Conservation (phyloP, 108 stramenopile species). For the Cyclotella baltica region DNA sequence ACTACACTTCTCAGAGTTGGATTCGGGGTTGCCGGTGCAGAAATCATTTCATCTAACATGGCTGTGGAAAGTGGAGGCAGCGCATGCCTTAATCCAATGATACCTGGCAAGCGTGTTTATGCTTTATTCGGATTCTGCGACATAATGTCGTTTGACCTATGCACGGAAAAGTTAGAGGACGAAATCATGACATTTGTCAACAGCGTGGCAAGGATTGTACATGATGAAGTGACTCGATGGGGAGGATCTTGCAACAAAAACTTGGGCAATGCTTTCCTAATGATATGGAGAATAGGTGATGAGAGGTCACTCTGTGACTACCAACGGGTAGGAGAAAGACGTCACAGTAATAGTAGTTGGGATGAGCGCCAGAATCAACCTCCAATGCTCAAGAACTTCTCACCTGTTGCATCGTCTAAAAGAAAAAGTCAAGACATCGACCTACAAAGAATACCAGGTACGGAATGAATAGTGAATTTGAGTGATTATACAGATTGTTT, state of each 20-base stretch:
- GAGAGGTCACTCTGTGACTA: conserved; percentile 45
- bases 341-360: conserved; percentile 18
- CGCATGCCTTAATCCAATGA: conserved; percentile 88
- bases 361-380: conserved; percentile 2
- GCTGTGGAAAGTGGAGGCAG: conserved; percentile 73
- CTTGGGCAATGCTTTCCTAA: conserved; percentile 91
- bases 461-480: neutral
- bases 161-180: conserved; percentile 74
- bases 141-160: conserved; percentile 89
- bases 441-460: conserved; percentile 55
- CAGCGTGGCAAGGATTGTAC: conserved; percentile 91
- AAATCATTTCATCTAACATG: conserved; percentile 95
- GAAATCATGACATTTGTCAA: conserved; percentile 97
- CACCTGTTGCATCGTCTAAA: neutral
- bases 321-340: conserved; percentile 9
- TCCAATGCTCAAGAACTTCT: neutral
- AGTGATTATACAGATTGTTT: neutral
- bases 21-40: conserved; percentile 87
- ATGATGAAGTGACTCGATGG: conserved; percentile 88
- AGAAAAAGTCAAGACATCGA: conserved; percentile 31
- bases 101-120: conserved; percentile 94
- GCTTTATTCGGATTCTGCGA: conserved; percentile 94
- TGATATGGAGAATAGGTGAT: conserved; percentile 94
- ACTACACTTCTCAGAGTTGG: conserved; percentile 57
- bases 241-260: conserved; percentile 97